Base-by-base conservation (phyloP, 2,329 filamentous ascomycete species). In the Pseudogymnoascus sp. region DNA sequence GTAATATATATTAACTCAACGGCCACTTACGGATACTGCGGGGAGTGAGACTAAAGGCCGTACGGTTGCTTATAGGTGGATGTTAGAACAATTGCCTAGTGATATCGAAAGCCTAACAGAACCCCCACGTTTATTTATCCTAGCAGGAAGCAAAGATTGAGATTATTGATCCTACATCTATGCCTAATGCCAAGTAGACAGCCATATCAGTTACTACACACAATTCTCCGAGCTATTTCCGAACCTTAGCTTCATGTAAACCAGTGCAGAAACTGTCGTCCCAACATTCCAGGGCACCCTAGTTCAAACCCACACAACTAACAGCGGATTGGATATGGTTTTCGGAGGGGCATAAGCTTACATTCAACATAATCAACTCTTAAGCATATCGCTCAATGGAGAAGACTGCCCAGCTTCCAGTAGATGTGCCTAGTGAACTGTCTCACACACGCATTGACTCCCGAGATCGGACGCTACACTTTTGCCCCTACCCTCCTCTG, bases 301-400 rank as follows among this genome's bases (percentile, higher is more conserved):
- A 3, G 19, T 25, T 48, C 37, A 6, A 48, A 13, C 1, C 10
- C 21, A 21, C 41, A 21, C 41, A 21, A 11, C 16, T 10, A 43
- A 21, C 16, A 43, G 41, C 21, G 23, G 45, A 28, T 51, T 51
- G 45, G 45, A 51, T 51, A 28, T 25, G 21, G 11, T 68, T 75
- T 3, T 45, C 80, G 19, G 71, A 77, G 28, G 19, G 67, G 14
- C 63, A 69, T 43, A 61, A 65, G 14, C 45, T 51, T 51, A 51
- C 23, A 51, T 78, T 76, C 64, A 62, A 63, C 0, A 67, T 63
- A 0, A 72, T 72, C 0, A 77, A 75, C 34, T 73, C 75, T 0
- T 68, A 68, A 7, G 45, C 45, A 51, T n/a, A 51, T 51, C 45
- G 21, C 13, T 25, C 45, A 51, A 51, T 51, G 3, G 14, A 25